A percentile compares a stretch with the other conserved stretches of the same genome.
These are phyloP conservation scores for Populus tremula DNA, from an alignment of 345 rosid genomes.

Conservation along the genomic window DNA sequence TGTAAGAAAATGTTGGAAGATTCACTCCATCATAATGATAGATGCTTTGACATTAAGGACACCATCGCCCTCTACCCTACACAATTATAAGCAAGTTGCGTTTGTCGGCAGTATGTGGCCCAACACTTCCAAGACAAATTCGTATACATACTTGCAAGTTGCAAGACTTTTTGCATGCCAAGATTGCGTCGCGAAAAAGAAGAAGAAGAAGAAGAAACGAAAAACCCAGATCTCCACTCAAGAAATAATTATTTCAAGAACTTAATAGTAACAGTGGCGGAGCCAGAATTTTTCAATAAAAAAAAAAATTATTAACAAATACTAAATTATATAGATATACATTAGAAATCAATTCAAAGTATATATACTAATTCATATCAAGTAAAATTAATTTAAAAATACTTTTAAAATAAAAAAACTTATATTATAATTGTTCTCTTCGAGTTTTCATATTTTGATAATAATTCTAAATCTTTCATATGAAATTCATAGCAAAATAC, in stretches of 20 bases:
- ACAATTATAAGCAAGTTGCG: background rate
- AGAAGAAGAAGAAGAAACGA: background rate
- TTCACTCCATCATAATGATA: background rate
- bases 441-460: too few relatives aligned
- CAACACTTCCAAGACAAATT: background rate
- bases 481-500: too few relatives aligned
- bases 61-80: background rate
- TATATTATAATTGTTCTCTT: too few relatives aligned
- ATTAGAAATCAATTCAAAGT: too few relatives aligned
- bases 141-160: background rate
- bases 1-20: background rate
- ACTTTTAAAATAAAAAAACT: too few relatives aligned
- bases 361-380: too few relatives aligned
- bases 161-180: background rate
- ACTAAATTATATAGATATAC: too few relatives aligned
- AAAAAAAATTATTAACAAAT: too few relatives aligned
- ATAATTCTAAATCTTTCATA: too few relatives aligned
- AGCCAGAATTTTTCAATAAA: too few relatives aligned
- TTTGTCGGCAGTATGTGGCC: conserved; percentile 3
- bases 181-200: background rate
- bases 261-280: too few relatives aligned
- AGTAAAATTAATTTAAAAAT: too few relatives aligned
- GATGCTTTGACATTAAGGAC: background rate
- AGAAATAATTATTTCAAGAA: background rate
- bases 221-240: background rate